Evolutionary conservation across 805 yeast species (phyloP).

Genomic region (Candida easanensis): DNA sequence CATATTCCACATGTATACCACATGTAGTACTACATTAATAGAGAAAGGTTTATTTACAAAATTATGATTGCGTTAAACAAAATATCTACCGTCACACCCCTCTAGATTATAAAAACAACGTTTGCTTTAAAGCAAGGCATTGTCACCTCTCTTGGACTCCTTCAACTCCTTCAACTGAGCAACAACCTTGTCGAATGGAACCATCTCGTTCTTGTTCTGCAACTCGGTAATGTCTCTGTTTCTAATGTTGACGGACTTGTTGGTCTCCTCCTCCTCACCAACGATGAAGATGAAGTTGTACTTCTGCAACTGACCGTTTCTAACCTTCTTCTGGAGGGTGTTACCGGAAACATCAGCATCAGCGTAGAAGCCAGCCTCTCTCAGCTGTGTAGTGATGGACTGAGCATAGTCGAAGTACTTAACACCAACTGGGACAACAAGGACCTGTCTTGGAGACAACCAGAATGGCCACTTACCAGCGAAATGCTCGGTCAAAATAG

Average conservation of each 20-base stretch:
- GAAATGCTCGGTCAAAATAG: conserved; percentile 94
- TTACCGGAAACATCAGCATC: conserved; percentile 94
- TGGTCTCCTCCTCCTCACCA: conserved; percentile 88
- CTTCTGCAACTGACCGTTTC: conserved; percentile 92
- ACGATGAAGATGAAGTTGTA: conserved; percentile 96
- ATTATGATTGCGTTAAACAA: too few species aligned
- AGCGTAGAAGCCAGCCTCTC: conserved; percentile 78
- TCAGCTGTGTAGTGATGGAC: conserved; percentile 65
- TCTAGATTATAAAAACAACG: too few species aligned
- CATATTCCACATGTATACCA: too few species aligned
- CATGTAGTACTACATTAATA: too few species aligned
- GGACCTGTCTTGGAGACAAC: conserved; percentile 98
- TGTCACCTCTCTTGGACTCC: conserved; percentile 73
- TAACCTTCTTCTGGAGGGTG: conserved; percentile 96
- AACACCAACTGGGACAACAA: conserved; percentile 96
- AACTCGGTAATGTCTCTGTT: conserved; percentile 91
- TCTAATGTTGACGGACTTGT: conserved; percentile 86
- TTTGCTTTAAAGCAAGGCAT: conserved; percentile 32
- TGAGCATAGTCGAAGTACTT: conserved; percentile 90
- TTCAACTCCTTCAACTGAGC: conserved; percentile 64
- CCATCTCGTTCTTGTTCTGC: conserved; percentile 89
- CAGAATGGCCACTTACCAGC: conserved; percentile 99
- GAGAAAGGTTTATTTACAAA: too few species aligned
- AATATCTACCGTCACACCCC: too few species aligned
- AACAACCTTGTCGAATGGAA: conserved; percentile 69